Conservation (phyloP, 805 yeast species). For the Suhomyces vadensis region DNA sequence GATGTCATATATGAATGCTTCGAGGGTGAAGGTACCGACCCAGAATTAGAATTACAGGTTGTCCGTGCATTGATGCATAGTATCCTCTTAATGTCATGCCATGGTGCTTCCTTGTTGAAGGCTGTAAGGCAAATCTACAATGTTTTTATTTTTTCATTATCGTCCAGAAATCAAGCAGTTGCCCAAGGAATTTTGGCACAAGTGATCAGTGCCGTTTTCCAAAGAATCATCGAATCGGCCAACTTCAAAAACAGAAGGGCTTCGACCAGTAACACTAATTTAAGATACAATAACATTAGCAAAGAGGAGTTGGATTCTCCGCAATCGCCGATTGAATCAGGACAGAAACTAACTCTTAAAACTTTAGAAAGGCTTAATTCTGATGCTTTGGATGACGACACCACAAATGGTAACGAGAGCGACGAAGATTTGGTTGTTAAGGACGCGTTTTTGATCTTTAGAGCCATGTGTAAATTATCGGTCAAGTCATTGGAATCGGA, state of each 20-base stretch:
- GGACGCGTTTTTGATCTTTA: slow-evolving; percentile 88
- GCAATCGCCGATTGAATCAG: slow-evolving; percentile 14
- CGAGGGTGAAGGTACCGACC: slow-evolving; percentile 91
- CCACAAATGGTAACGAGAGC: slow-evolving; percentile 44
- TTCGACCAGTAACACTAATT: slow-evolving; percentile 20
- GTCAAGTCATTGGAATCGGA: slow-evolving; percentile 79
- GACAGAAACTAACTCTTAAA: slow-evolving; percentile 53
- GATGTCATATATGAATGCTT: slow-evolving; percentile 82
- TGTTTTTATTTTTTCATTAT: slow-evolving; percentile 80
- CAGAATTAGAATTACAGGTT: slow-evolving; percentile 86
- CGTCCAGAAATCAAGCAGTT: slow-evolving; percentile 82
- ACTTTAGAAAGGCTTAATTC: slow-evolving; percentile 58
- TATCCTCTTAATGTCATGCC: slow-evolving; percentile 80
- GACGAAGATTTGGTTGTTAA: slow-evolving; percentile 73
- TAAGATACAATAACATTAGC: slow-evolving; percentile 19
- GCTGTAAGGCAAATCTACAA: slow-evolving; percentile 94
- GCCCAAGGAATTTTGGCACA: slow-evolving; percentile 96
- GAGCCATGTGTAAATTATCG: slow-evolving; percentile 93
- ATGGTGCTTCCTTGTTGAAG: slow-evolving; percentile 83
- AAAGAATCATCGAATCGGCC: slow-evolving; percentile 48
- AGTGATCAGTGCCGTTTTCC: slow-evolving; percentile 82
- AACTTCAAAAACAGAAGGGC: slow-evolving; percentile 13
- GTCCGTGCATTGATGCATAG: slow-evolving; percentile 90
- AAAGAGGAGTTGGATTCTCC: slow-evolving; percentile 12
- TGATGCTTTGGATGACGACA: slow-evolving; percentile 51